A percentile compares a stretch with the other conserved stretches of the same genome.
phyloP scores from a whole-genome alignment of 2,329 filamentous ascomycete species.

The Lachnellula hyalina region DNA sequence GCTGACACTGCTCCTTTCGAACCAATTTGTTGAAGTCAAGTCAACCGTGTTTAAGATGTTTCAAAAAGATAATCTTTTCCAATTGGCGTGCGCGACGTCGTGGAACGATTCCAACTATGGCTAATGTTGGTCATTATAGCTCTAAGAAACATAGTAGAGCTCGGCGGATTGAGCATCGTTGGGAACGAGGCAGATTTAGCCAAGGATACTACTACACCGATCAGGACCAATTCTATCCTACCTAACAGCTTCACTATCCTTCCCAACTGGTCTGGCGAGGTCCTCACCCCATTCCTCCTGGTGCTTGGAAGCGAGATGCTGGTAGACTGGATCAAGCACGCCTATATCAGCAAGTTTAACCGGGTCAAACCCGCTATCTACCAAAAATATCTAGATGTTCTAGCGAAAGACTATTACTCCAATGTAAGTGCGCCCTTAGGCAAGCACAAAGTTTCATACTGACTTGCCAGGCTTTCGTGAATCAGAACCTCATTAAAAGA shows the following conservation, averaged over 20 bases:
- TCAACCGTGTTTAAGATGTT: slow-evolving; percentile 98
- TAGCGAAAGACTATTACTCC: slow-evolving; percentile 97
- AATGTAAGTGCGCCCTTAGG: slow-evolving; percentile 51
- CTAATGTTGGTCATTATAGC: slow-evolving; percentile 96
- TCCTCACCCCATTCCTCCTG: slow-evolving; percentile 86
- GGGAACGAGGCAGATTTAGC: slow-evolving; percentile 37
- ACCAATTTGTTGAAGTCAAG: slow-evolving; percentile 99
- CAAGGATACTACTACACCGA: slow-evolving; percentile 51
- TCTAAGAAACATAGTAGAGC: slow-evolving; percentile 91
- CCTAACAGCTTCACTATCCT: slow-evolving; percentile 88
- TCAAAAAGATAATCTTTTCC: slow-evolving; percentile 95
- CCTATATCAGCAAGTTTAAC: slow-evolving; percentile 98
- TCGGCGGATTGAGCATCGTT: slow-evolving; percentile 70
- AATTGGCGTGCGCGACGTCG: slow-evolving; percentile 92
- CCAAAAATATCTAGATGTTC: slow-evolving; percentile 80
- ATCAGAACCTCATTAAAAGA: slow-evolving; percentile 83
- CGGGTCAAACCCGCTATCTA: slow-evolving; percentile 91
- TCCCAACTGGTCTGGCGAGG: slow-evolving; percentile 80
- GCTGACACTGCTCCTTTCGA: slow-evolving; percentile 85
- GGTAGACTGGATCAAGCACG: slow-evolving; percentile 95
- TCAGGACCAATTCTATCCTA: slow-evolving; percentile 68
- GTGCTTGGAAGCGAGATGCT: slow-evolving; percentile 95
- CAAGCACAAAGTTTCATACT: slow-evolving; percentile 11
- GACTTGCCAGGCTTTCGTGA: slow-evolving; percentile 66
- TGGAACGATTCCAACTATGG: slow-evolving; percentile 96